Base-by-base conservation (phyloP, 345 rosid species). In the Isatis tinctoria region DNA sequence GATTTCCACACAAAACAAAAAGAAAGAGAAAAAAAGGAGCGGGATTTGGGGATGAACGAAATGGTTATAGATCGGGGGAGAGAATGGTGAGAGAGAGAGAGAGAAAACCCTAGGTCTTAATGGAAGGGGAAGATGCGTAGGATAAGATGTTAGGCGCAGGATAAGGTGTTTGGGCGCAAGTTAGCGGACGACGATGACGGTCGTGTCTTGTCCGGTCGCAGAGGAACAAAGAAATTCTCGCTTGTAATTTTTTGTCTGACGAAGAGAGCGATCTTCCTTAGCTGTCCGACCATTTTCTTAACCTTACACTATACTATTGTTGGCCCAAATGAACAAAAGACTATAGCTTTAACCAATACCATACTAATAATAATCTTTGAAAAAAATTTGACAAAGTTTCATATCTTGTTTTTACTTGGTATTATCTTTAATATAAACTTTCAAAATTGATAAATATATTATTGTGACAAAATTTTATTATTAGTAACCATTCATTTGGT, bases 191-290 rank as follows among this genome's bases (percentile, higher is more conserved):
- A 36, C 17, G 73, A 43, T 0, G 84, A 70, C 30, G 74, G 82
- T 73, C 57, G 83, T 52, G 81, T 47, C 68, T 76, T 82, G 91
- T 84, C 82, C 83, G 95, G 96, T 83, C 78, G 95, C 51, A 58
- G 87, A 87, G 94, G 84, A 85, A 72, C 97, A 87, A 67, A 28
- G 78, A 76, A 48, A 73, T 75, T 77, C 73, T 58, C 56, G 16
- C n/a, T 48, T 39, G 72, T 71, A 65, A 77, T 22, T 24, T 51
- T 47, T 65, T 66, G 80, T 77, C 76, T 70, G 63, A 77, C 36
- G 68, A 71, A 14, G 72, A 70, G 76, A 71, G 72, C 71, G 71
- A 63, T 76, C 48, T 62, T 69, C 59, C 24, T 62, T 69, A 76
- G 79, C 74, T 75, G 79, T 76, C 79, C 74, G 56, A 60, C 69